A percentile compares a stretch with the other conserved stretches of the same genome.
These are phyloP conservation scores for Anacardium occidentale DNA, from an alignment of 345 rosid genomes.

Conservation along the genomic window DNA sequence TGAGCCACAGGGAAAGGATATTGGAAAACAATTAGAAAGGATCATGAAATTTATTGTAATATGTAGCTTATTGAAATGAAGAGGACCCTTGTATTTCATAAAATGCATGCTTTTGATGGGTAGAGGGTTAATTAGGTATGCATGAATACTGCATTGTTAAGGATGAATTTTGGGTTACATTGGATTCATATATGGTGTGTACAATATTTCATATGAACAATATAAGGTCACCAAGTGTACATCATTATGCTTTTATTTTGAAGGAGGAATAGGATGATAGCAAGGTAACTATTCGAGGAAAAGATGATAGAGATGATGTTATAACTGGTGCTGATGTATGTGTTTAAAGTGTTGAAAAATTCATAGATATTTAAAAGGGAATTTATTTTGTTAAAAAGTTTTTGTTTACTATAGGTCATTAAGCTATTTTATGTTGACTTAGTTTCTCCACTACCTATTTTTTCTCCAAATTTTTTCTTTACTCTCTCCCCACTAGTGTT, in stretches of 20 bases:
- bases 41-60: conserved; percentile 42
- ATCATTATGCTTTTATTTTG: conserved; percentile 68
- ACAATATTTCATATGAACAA: conserved; percentile 85
- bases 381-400: no score
- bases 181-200: conserved; percentile 79
- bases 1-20: conserved; percentile 59
- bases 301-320: conserved; percentile 40
- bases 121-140: conserved; percentile 75
- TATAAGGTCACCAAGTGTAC: conserved; percentile 86
- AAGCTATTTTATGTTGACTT: no score
- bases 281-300: conserved; percentile 53
- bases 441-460: no score
- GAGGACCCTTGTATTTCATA: conserved; percentile 63
- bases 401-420: no score
- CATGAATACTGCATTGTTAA: conserved; percentile 71
- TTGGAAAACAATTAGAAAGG: no score
- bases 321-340: conserved; percentile 28
- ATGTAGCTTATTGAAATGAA: conserved; percentile 47
- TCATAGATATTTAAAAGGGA: no score
- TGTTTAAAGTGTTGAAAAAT: conserved; percentile 24
- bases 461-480: no score
- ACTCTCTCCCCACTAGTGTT: no score
- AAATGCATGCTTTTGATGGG: conserved; percentile 62
- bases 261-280: conserved; percentile 82
- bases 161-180: conserved; percentile 44